phyloP scores from a whole-genome alignment of 192 early-diverging fungal genomes.

The Backusella morwellensis region DNA sequence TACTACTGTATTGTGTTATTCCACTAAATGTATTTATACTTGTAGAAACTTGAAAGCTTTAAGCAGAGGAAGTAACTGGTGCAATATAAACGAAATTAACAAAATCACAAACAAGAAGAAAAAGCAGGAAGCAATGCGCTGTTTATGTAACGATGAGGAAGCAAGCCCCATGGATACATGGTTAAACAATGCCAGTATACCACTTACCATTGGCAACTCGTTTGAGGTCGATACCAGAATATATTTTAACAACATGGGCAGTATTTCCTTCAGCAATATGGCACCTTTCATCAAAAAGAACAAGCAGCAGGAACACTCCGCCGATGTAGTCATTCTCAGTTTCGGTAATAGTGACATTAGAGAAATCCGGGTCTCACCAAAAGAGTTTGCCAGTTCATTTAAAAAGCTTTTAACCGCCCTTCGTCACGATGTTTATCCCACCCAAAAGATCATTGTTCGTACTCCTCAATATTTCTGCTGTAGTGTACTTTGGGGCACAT shows the following conservation, averaged over 20 bases:
- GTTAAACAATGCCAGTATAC: slow-evolving; percentile 13
- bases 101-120: slow-evolving; percentile 10
- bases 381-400: slow-evolving; percentile 13
- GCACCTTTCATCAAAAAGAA: not conserved
- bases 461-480: slow-evolving; percentile 27
- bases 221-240: slow-evolving; percentile 26
- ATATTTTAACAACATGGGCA: slow-evolving; percentile 7
- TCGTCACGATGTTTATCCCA: slow-evolving; percentile 12
- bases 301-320: not conserved
- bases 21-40: not conserved
- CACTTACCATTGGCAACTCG: slow-evolving; percentile 20
- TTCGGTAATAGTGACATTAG: slow-evolving; percentile 29
- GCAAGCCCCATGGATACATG: slow-evolving; percentile 8
- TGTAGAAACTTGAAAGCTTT: slow-evolving; percentile 29
- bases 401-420: not conserved
- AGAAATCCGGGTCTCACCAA: slow-evolving; percentile 11
- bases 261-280: not conserved
- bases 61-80: slow-evolving; percentile 25
- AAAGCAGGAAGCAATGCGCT: slow-evolving; percentile 3
- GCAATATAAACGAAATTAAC: slow-evolving; percentile 15
- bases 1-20: no score
- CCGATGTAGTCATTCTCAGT: slow-evolving; percentile 26
- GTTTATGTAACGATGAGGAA: slow-evolving; percentile 30
- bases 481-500: slow-evolving; percentile 16
- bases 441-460: slow-evolving; percentile 27